These are phyloP conservation scores for Eucalyptus cloeziana DNA, from an alignment of 345 rosid genomes.

Conservation along the genomic window DNA sequence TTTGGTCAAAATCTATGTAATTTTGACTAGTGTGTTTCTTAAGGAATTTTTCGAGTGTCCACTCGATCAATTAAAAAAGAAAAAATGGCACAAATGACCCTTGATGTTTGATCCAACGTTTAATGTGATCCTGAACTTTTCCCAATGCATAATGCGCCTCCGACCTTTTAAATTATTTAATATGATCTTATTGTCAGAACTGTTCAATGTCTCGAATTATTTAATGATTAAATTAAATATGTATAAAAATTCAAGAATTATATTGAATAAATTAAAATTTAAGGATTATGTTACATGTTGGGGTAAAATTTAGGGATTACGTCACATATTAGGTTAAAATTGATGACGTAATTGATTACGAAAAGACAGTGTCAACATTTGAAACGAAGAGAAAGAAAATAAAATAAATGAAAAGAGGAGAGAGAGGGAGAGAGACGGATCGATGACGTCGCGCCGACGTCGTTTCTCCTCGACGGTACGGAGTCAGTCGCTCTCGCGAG, in stretches of 20 bases:
- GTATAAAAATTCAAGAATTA: fast-evolving
- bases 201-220: fast-evolving
- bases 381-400: fast-evolving
- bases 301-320: fast-evolving
- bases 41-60: neutral
- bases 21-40: neutral
- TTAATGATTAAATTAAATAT: too few relatives aligned
- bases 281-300: fast-evolving
- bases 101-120: fast-evolving
- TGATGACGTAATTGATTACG: fast-evolving
- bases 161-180: too few relatives aligned
- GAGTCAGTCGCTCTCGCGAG: neutral
- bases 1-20: neutral
- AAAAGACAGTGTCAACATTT: neutral
- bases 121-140: too few relatives aligned
- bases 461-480: neutral
- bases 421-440: neutral
- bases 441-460: neutral
- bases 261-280: too few relatives aligned
- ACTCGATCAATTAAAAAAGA: neutral
- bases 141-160: too few relatives aligned
- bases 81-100: too few relatives aligned
- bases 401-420: too few relatives aligned
- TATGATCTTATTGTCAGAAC: too few relatives aligned
- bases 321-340: too few relatives aligned